Evolutionary conservation across 176 grass and related monocot genomes (phyloP).

Genomic region (Musa troglodytarum): DNA sequence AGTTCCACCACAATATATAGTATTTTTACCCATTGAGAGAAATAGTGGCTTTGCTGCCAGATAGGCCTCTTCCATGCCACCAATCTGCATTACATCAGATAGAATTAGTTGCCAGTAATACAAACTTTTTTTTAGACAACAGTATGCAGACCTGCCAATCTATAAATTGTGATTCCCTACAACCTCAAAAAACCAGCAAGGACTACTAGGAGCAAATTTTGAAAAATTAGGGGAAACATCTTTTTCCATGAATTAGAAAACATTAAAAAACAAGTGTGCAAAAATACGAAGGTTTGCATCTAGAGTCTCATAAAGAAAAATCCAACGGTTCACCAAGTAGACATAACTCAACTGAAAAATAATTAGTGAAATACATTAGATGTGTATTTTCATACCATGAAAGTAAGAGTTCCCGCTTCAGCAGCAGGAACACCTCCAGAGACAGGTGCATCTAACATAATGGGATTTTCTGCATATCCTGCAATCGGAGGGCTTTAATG

Average conservation of each 20-base stretch:
- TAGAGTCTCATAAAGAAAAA: neutral
- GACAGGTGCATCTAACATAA: conserved; percentile 80
- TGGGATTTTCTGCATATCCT: conserved; percentile 57
- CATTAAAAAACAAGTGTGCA: neutral
- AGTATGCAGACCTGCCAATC: too few relatives aligned
- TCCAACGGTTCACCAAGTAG: neutral
- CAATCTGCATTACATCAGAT: conserved; percentile 46
- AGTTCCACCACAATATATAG: conserved; percentile 75
- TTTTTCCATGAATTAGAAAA: neutral
- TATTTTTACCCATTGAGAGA: conserved; percentile 67
- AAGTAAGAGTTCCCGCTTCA: conserved; percentile 75
- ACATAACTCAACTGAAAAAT: neutral
- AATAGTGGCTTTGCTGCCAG: conserved; percentile 74
- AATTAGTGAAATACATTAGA: neutral
- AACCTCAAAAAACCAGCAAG: neutral
- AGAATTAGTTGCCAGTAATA: conserved; percentile 9
- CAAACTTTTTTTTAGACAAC: too few relatives aligned
- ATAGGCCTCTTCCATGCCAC: conserved; percentile 77
- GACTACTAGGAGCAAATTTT: neutral
- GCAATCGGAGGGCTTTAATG: conserved; percentile 3
- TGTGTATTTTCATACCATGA: conserved; percentile 49
- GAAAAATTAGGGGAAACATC: neutral
- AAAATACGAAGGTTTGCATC: neutral
- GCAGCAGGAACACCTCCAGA: conserved; percentile 95
- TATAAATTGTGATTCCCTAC: neutral